These are phyloP conservation scores for Camelina laxa DNA, from an alignment of 345 rosid species.

Conservation along the genomic window DNA sequence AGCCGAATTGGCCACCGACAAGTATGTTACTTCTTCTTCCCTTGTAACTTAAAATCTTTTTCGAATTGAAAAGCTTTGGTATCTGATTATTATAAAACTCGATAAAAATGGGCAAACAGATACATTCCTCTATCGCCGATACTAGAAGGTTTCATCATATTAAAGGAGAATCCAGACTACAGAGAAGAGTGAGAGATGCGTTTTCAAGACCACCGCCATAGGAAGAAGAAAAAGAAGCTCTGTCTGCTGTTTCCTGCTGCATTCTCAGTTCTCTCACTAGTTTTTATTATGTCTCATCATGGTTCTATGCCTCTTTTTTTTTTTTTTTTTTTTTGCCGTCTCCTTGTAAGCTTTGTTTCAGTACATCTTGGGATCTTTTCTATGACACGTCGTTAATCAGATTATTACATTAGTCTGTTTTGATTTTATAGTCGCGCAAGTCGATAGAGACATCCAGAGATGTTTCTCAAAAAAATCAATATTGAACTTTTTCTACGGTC, in stretches of 20 bases:
- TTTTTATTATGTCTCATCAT: constrained; percentile 17
- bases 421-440: too few species aligned
- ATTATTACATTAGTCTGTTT: not conserved
- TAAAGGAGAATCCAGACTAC: constrained; percentile 83
- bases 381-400: not conserved
- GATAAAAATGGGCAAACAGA: constrained; percentile 47
- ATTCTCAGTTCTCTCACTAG: not conserved
- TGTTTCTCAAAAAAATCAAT: too few species aligned
- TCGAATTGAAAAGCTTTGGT: not conserved
- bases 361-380: not conserved
- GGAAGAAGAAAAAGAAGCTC: constrained; percentile 1
- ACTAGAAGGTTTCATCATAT: constrained; percentile 88
- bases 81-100: not conserved
- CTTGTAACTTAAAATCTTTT: not conserved
- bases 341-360: not conserved
- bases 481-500: too few species aligned
- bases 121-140: constrained; percentile 89
- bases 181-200: constrained; percentile 56
- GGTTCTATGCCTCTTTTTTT: not conserved
- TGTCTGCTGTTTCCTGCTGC: not conserved
- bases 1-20: constrained; percentile 91
- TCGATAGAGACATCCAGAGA: too few species aligned
- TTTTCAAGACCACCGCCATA: constrained; percentile 14
- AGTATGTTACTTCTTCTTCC: constrained; percentile 53
- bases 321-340: not conserved